Evolutionary conservation across 176 grass and related monocot genomes (phyloP).

Genomic region (Elaeis guineensis): DNA sequence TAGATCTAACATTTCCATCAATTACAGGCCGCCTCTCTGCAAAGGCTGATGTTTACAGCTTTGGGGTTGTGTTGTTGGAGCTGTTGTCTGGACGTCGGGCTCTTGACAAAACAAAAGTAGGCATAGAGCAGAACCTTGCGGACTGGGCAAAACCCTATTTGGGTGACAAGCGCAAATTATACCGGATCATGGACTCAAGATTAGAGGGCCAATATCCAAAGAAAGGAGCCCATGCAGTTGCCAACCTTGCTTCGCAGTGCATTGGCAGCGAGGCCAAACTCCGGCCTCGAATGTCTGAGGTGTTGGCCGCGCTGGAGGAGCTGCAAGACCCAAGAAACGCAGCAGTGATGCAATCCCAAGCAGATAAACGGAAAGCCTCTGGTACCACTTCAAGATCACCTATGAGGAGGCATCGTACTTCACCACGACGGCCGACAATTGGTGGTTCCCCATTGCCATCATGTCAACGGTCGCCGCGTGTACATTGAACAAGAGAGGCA

Average conservation of each 20-base stretch:
- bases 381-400: not conserved
- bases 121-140: constrained; percentile 11
- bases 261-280: constrained; percentile 10
- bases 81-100: constrained; percentile 9
- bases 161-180: constrained; percentile 13
- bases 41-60: constrained; percentile 19
- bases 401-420: not conserved
- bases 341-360: not conserved
- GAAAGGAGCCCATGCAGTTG: constrained; percentile 13
- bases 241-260: constrained; percentile 5
- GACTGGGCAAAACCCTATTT: constrained; percentile 12
- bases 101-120: constrained; percentile 8
- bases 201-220: constrained; percentile 14
- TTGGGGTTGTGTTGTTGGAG: constrained; percentile 13
- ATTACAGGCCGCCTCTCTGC: constrained; percentile 13
- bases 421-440: not conserved
- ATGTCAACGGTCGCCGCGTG: not conserved
- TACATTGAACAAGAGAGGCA: not conserved
- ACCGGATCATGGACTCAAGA: constrained; percentile 15
- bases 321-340: constrained; percentile 7
- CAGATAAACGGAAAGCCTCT: not conserved
- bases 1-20: not conserved
- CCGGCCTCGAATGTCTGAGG: constrained; percentile 11
- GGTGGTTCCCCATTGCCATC: not conserved
- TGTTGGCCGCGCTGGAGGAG: constrained; percentile 10